Base-by-base conservation (phyloP, 169 alveolate genomes). In the Eimeria necatrix region DNA sequence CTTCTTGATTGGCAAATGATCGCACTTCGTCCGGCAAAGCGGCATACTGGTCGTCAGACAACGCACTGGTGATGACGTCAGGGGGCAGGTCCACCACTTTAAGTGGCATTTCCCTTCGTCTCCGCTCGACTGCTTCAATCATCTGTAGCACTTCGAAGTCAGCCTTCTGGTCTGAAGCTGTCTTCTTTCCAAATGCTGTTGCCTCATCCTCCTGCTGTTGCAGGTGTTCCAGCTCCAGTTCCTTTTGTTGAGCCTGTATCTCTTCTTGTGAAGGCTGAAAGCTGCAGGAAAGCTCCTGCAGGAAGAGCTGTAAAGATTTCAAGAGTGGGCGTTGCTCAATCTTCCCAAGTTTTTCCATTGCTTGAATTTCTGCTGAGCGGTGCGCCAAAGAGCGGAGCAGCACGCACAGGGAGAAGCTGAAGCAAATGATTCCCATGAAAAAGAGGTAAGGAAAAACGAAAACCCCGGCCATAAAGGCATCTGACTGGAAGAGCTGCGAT, bases 21-120 rank as follows among this genome's bases (percentile, higher is more conserved):
- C 68, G 91, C 52, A 78, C 91, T 48, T 91, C 78, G 22, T 24
- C 70, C 10, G 95, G 90, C 80, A 91, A 49, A 4, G 59, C 73
- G 32, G 71, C 56, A 61, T 81, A 91, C 71, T 91, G 95, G 16
- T 74, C 95, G 73, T 91, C 95, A 9, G 95, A 73, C 32, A 91
- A 59, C 32, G 86, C 80, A 68, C 89, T 76, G n/a, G 95, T 91
- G n/a, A 91, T 61, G 48, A 59, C 87, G 46, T 76, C 95, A 32
- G 73, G 51, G 24, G 95, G 95, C 22, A 48, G 51, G 53, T 91
- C 95, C 0, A 59, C 70, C 53, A 76, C 91, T 59, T 91, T 91
- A 24, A 91, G 26, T 7, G 95, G 95, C 6, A 52, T 26, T 46
- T 76, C 61, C 84, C 95, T 80, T 41, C 76, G 48, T 20, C 16